These are phyloP conservation scores for Lentinus brumalis DNA, from an alignment of 768 basidiomycete genomes.

Conservation along the genomic window DNA sequence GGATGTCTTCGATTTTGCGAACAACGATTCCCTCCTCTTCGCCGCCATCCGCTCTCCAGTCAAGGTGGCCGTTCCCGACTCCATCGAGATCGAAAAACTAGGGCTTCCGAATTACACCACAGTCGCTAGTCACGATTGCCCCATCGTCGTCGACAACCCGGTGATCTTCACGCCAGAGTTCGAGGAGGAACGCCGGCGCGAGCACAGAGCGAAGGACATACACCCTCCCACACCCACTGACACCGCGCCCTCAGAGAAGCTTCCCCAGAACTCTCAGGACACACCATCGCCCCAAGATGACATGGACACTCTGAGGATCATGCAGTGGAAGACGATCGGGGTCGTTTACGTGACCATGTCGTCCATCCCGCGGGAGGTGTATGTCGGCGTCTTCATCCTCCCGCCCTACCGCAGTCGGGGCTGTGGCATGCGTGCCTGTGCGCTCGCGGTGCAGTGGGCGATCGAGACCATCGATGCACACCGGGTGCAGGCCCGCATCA, in stretches of 20 bases:
- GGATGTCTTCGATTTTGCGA: slow-evolving; percentile 6
- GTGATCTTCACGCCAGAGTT: not conserved
- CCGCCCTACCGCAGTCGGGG: slow-evolving; percentile 41
- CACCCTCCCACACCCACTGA: not conserved
- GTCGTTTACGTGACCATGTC: slow-evolving; percentile 23
- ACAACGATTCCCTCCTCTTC: slow-evolving; percentile 15
- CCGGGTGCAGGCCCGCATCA: slow-evolving; percentile 51
- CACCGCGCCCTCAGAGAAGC: not conserved
- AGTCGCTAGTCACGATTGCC: not conserved
- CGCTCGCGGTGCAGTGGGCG: slow-evolving; percentile 46
- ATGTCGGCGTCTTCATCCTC: slow-evolving; percentile 55
- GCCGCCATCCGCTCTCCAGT: slow-evolving; percentile 12
- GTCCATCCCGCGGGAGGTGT: slow-evolving; percentile 44
- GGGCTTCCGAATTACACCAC: not conserved
- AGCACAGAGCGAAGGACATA: not conserved
- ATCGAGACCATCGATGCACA: slow-evolving; percentile 49
- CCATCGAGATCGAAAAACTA: not conserved
- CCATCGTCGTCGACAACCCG: not conserved
- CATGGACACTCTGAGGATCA: not conserved
- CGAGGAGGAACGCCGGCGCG: not conserved
- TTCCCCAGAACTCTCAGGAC: not conserved
- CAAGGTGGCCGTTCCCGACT: not conserved
- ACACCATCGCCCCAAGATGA: not conserved
- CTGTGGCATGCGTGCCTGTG: slow-evolving; percentile 48
- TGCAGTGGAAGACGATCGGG: slow-evolving; percentile 19